Percentiles rank a stretch among this genome's conserved stretches.
Evolutionary conservation across 495 filamentous ascomycete genomes (phyloP).

Genomic region (Neurospora tetrasperma): DNA sequence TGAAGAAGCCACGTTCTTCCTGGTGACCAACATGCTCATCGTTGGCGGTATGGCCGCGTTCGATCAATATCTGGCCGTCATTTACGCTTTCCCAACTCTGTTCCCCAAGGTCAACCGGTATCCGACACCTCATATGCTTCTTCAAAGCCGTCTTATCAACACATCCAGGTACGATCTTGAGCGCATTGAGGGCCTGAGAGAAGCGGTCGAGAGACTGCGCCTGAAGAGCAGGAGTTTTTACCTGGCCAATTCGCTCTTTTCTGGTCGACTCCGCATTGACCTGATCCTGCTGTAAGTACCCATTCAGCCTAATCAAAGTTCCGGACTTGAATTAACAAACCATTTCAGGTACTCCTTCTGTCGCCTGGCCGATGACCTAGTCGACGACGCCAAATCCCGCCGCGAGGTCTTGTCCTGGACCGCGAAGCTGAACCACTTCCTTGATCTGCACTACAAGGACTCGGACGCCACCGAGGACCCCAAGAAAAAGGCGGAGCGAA

Average conservation of each 20-base stretch:
- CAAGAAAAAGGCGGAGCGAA: conserved; percentile 1
- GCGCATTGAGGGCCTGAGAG: conserved; percentile 42
- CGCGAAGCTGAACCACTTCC: conserved; percentile 37
- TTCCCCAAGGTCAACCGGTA: conserved; percentile 32
- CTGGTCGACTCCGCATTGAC: conserved; percentile 53
- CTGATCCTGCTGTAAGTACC: conserved; percentile 44
- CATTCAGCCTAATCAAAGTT: neutral
- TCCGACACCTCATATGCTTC: conserved; percentile 36
- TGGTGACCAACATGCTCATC: conserved; percentile 53
- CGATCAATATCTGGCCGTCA: conserved; percentile 50
- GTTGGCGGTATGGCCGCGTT: conserved; percentile 54
- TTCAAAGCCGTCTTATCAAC: conserved; percentile 35
- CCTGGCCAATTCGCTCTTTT: conserved; percentile 53
- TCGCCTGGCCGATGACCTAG: conserved; percentile 57
- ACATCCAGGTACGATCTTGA: conserved; percentile 36
- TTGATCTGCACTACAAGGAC: conserved; percentile 31
- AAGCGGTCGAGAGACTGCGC: conserved; percentile 42
- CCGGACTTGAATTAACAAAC: conserved; percentile 5
- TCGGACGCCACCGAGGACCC: neutral
- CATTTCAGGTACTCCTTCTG: conserved; percentile 54
- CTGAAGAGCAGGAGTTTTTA: conserved; percentile 60
- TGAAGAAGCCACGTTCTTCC: conserved; percentile 61
- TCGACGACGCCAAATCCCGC: conserved; percentile 44
- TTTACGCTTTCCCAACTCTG: conserved; percentile 41
- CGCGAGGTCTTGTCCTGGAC: conserved; percentile 42